Evolutionary conservation across 2,329 filamentous ascomycete species (phyloP).

Genomic region (Sarocladiaceae sp.): DNA sequence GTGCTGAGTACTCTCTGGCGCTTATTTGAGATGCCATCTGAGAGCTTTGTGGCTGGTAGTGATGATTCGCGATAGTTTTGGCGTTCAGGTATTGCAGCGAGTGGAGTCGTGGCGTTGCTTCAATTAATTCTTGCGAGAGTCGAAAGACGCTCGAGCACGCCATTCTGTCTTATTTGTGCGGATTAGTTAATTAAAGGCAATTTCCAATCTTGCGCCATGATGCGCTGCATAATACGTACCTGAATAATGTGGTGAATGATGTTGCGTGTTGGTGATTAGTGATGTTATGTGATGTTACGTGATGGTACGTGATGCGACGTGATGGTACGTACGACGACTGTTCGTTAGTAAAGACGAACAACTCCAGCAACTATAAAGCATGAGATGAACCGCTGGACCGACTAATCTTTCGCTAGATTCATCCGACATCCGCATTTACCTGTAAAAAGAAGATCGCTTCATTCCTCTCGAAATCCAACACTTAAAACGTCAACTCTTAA

Average conservation of each 20-base stretch:
- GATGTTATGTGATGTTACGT: constrained; percentile 8
- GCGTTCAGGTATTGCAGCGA: background rate
- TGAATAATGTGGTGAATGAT: background rate
- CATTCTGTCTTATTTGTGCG: background rate
- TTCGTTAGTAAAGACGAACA: background rate
- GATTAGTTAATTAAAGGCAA: background rate
- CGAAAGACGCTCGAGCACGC: background rate
- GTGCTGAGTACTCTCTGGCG: background rate
- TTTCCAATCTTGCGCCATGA: background rate
- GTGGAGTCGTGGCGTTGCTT: background rate
- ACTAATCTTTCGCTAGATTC: no score
- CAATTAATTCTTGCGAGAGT: background rate
- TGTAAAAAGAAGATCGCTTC: no score
- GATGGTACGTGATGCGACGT: constrained; percentile 11
- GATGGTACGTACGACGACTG: constrained; percentile 9
- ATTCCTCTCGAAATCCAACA: no score
- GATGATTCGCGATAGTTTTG: background rate
- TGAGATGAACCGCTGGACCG: no score
- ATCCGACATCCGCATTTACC: no score
- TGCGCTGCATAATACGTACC: background rate
- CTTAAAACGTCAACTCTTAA: no score
- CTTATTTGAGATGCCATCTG: background rate
- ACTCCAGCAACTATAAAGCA: no score
- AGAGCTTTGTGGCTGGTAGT: background rate
- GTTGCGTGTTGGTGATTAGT: background rate